A percentile compares a stretch with the other conserved stretches of the same genome.
These are phyloP conservation scores for Thalassiosira mediterranea DNA, from an alignment of 352 stramenopile genomes.

Conservation along the genomic window DNA sequence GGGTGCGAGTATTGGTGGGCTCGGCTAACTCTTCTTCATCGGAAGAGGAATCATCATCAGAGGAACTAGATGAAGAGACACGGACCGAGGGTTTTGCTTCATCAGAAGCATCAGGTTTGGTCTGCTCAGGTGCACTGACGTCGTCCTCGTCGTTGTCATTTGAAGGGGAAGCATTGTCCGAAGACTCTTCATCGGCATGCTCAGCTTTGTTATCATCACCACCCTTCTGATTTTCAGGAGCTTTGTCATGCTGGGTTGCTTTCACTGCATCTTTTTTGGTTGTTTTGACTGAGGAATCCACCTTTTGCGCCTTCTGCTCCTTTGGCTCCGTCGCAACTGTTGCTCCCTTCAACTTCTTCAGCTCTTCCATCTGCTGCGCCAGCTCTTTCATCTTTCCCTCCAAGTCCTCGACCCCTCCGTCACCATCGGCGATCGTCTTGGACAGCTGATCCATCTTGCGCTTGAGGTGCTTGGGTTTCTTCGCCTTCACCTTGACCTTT, in stretches of 20 bases:
- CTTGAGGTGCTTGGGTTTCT: constrained; percentile 83
- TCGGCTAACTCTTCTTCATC: constrained; percentile 29
- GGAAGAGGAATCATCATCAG: constrained; percentile 18
- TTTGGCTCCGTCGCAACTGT: constrained; percentile 19
- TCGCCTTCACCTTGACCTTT: constrained; percentile 47
- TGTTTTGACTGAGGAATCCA: too few species aligned
- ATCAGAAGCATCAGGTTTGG: constrained; percentile 17
- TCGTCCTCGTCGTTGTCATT: constrained; percentile 12
- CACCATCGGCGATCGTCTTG: constrained; percentile 26
- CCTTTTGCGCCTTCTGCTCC: too few species aligned
- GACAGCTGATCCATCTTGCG: constrained; percentile 69
- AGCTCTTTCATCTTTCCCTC: constrained; percentile 50
- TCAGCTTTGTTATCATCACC: too few species aligned
- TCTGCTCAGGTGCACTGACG: neutral
- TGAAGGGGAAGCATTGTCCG: neutral
- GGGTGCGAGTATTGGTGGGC: constrained; percentile 32
- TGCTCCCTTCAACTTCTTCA: constrained; percentile 32
- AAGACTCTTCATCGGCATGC: constrained; percentile 6
- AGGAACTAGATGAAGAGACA: constrained; percentile 10
- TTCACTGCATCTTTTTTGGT: too few species aligned
- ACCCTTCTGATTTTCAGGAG: too few species aligned
- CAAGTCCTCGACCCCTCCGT: constrained; percentile 20
- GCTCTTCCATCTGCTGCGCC: constrained; percentile 41
- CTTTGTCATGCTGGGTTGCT: too few species aligned
- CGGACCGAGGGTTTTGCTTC: neutral